phyloP scores from a whole-genome alignment of 768 basidiomycete species.

The Baorangia bicolor region DNA sequence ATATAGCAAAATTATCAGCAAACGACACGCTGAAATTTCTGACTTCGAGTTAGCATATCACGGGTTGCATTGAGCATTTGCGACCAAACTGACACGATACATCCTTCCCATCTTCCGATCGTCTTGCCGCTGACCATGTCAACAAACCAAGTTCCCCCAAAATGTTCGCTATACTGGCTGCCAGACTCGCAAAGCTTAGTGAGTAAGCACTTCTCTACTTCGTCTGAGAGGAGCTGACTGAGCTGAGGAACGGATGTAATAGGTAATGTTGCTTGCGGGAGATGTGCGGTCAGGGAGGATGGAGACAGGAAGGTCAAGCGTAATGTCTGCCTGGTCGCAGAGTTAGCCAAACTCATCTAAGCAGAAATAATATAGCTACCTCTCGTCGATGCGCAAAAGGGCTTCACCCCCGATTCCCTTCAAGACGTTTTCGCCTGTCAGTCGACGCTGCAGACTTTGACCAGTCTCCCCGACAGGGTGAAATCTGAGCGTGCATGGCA shows the following conservation, averaged over 20 bases:
- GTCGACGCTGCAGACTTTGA: constrained; percentile 46
- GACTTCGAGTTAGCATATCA: constrained; percentile 5
- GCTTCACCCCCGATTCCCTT: constrained; percentile 68
- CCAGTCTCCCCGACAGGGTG: constrained; percentile 69
- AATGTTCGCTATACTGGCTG: constrained; percentile 47
- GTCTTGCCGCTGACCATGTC: constrained; percentile 61
- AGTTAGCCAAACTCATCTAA: background rate
- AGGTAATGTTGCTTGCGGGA: constrained; percentile 73
- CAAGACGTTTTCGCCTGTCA: constrained; percentile 41
- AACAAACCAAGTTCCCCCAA: constrained; percentile 71
- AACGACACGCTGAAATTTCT: constrained; percentile 68
- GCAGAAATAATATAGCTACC: constrained; percentile 37
- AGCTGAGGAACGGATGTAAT: constrained; percentile 79
- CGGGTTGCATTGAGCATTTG: background rate
- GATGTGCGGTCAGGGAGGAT: constrained; percentile 72
- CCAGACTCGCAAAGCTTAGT: constrained; percentile 69
- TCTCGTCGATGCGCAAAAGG: constrained; percentile 64
- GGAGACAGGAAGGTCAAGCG: constrained; percentile 77
- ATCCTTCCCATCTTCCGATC: constrained; percentile 80
- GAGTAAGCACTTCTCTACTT: constrained; percentile 71
- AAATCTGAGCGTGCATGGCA: constrained; percentile 57
- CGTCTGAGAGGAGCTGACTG: constrained; percentile 70
- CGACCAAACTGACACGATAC: constrained; percentile 57
- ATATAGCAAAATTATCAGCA: constrained; percentile 47
- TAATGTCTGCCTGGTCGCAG: constrained; percentile 57